Percentiles rank a stretch among this genome's conserved stretches.
Conservation (phyloP, 768 basidiomycete genomes). For the Leccinum longicurvipes region DNA sequence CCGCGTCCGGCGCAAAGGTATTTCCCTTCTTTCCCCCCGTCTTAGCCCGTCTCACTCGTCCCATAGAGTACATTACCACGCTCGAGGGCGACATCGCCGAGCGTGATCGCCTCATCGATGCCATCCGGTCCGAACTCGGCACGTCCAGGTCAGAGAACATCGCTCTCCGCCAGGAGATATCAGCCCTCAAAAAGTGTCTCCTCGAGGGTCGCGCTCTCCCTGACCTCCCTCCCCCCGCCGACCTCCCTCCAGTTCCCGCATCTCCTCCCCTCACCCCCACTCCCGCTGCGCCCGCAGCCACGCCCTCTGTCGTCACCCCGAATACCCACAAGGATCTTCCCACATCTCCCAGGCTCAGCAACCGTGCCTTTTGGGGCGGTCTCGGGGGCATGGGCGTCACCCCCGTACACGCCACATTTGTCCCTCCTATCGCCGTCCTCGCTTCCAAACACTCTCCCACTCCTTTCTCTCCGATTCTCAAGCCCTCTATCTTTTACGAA, state of each 20-base stretch:
- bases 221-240: slow-evolving; percentile 44
- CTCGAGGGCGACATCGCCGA: slow-evolving; percentile 93
- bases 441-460: slow-evolving; percentile 22
- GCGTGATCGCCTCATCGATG: slow-evolving; percentile 85
- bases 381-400: slow-evolving; percentile 66
- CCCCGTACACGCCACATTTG: slow-evolving; percentile 78
- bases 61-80: slow-evolving; percentile 85
- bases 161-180: slow-evolving; percentile 76
- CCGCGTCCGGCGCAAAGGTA: slow-evolving; percentile 90
- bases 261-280: slow-evolving; percentile 40
- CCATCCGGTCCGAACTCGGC: slow-evolving; percentile 81
- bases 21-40: not conserved
- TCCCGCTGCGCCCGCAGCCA: slow-evolving; percentile 13
- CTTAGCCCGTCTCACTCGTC: not conserved
- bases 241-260: slow-evolving; percentile 34
- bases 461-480: slow-evolving; percentile 21
- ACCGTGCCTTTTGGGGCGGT: slow-evolving; percentile 79
- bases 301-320: slow-evolving; percentile 45
- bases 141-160: slow-evolving; percentile 76
- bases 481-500: slow-evolving; percentile 31
- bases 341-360: slow-evolving; percentile 52
- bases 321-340: slow-evolving; percentile 80
- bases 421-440: slow-evolving; percentile 59
- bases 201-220: slow-evolving; percentile 59
- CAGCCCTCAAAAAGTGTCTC: slow-evolving; percentile 68